phyloP scores from a whole-genome alignment of 2,329 filamentous ascomycete genomes.

The Rhinocladiella mackenziei region DNA sequence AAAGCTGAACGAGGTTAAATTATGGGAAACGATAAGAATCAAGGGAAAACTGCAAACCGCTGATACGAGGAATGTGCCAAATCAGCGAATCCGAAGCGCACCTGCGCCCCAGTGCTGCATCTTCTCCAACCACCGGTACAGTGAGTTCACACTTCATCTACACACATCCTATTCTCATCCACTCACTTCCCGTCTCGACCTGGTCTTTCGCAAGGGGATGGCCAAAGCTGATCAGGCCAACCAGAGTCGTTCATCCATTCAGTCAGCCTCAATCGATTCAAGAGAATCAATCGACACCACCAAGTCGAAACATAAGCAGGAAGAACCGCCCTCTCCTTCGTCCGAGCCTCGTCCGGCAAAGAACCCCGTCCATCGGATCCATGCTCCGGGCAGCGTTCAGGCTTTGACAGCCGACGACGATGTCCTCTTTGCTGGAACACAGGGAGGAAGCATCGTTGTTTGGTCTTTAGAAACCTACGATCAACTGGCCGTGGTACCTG shows the following conservation, averaged over 20 bases:
- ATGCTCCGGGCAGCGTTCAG: slow-evolving; percentile 47
- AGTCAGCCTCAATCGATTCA: neutral
- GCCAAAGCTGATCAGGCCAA: slow-evolving; percentile 12
- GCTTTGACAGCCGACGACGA: slow-evolving; percentile 75
- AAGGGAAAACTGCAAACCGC: too few relatives aligned
- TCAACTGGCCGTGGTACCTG: slow-evolving; percentile 71
- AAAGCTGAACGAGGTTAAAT: too few relatives aligned
- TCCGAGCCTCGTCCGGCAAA: slow-evolving; percentile 4
- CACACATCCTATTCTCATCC: slow-evolving; percentile 1
- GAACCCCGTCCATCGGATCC: slow-evolving; percentile 23
- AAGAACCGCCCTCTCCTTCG: slow-evolving; percentile 3
- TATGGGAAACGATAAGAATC: too few relatives aligned
- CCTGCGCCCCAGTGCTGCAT: slow-evolving; percentile 6
- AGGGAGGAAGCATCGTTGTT: slow-evolving; percentile 85
- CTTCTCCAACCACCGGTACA: neutral
- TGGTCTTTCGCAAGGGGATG: slow-evolving; percentile 3
- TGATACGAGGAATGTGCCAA: too few relatives aligned
- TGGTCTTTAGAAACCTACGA: slow-evolving; percentile 90
- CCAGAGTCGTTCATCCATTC: slow-evolving; percentile 3
- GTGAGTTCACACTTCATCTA: slow-evolving; percentile 1
- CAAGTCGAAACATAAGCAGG: neutral
- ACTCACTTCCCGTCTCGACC: neutral
- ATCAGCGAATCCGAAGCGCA: slow-evolving; percentile 13
- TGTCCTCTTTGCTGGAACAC: slow-evolving; percentile 85
- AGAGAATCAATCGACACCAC: neutral